Evolutionary conservation across 306 rosid genomes (phyloP).

Genomic region (Cicer yamashitae): DNA sequence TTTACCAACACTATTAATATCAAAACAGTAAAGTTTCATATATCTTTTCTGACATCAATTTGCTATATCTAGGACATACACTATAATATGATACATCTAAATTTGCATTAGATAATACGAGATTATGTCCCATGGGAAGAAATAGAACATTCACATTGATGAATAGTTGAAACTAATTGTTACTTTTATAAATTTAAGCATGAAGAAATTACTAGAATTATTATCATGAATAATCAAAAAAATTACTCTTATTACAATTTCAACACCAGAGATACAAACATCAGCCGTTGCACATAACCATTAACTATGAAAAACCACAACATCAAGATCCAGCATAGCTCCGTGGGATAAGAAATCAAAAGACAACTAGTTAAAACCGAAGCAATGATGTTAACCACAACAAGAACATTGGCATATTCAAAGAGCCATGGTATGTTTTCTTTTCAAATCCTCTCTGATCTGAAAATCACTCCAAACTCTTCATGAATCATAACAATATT

Average conservation of each 20-base stretch:
- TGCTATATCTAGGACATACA: not conserved
- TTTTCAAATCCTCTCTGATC: not conserved
- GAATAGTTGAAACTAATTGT: not conserved
- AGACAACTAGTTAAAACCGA: no score
- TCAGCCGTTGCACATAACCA: no score
- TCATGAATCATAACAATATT: no score
- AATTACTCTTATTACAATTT: no score
- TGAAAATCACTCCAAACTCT: not conserved
- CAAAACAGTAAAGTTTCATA: slow-evolving; percentile 3
- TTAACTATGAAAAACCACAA: no score
- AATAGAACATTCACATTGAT: slow-evolving; percentile 4
- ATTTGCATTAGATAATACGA: no score
- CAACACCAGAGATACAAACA: no score
- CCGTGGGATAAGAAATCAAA: no score
- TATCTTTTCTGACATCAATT: not conserved
- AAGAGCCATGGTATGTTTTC: not conserved
- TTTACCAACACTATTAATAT: not conserved
- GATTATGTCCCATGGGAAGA: not conserved
- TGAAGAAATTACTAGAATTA: no score
- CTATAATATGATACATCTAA: no score
- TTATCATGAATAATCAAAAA: no score
- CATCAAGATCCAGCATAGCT: no score
- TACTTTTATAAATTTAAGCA: not conserved
- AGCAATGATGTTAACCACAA: not conserved
- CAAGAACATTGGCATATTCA: not conserved